Conservation (phyloP, 2,329 filamentous ascomycete genomes). For the Pestalotiopsis fici region DNA sequence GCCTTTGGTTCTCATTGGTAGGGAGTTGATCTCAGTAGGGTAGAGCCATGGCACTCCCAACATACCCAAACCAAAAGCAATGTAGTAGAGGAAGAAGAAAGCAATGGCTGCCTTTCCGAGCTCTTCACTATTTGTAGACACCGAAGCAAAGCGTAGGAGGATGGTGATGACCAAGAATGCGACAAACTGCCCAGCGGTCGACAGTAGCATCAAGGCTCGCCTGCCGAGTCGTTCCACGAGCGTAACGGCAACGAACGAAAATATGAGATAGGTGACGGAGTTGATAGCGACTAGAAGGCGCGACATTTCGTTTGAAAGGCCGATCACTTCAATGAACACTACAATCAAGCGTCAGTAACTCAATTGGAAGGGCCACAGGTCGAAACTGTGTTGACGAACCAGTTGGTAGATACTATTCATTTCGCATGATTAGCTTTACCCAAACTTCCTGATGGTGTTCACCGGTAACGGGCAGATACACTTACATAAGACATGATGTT, state of each 20-base stretch:
- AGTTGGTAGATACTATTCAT: constrained; percentile 25
- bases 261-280: constrained; percentile 25
- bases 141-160: constrained; percentile 22
- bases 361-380: no score
- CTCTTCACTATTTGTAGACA: constrained; percentile 18
- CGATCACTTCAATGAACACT: constrained; percentile 52
- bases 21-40: constrained; percentile 39
- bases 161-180: constrained; percentile 29
- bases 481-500: constrained; percentile 22
- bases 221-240: constrained; percentile 29
- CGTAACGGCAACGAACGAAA: constrained; percentile 24
- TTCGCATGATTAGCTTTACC: neutral
- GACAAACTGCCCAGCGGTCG: constrained; percentile 24
- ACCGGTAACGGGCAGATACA: neutral
- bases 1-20: constrained; percentile 39
- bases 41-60: constrained; percentile 42
- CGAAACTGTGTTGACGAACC: no score
- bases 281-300: constrained; percentile 52
- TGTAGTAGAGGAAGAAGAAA: constrained; percentile 32
- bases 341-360: no score
- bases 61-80: constrained; percentile 31
- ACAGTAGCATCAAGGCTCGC: constrained; percentile 29
- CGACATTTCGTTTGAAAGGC: constrained; percentile 47
- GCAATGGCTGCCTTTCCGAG: constrained; percentile 27
- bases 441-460: neutral